Percentiles rank a stretch among this genome's conserved stretches.
These are phyloP conservation scores for Jatropha multifida DNA, from an alignment of 441 rosid species.

Conservation along the genomic window DNA sequence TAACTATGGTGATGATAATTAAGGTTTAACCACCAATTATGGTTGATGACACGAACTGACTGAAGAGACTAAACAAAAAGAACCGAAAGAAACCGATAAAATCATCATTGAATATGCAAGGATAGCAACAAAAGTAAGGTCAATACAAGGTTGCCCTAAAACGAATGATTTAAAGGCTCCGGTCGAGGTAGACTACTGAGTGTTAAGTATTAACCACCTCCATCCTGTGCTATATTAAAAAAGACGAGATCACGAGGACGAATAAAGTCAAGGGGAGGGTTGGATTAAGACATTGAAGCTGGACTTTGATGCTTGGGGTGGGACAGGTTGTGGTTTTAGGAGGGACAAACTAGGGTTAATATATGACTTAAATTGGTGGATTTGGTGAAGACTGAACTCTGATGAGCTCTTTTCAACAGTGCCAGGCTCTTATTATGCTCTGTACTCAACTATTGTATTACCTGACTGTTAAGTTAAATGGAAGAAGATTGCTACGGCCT, in stretches of 20 bases:
- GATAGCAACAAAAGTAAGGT: slow-evolving; percentile 6
- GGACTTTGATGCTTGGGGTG: background rate
- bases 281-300: background rate
- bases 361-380: background rate
- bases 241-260: background rate
- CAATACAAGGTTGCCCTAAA: background rate
- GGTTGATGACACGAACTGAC: slow-evolving; percentile 18
- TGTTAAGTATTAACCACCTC: no score
- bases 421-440: slow-evolving; percentile 2
- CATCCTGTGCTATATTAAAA: background rate
- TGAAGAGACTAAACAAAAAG: slow-evolving; percentile 23
- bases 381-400: background rate
- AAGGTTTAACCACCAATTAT: slow-evolving; percentile 20
- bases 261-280: background rate
- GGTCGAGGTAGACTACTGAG: no score
- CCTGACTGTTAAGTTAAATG: no score
- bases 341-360: background rate
- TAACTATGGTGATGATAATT: background rate
- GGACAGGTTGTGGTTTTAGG: background rate
- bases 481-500: no score
- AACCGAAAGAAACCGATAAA: slow-evolving; percentile 39
- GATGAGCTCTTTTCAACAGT: background rate
- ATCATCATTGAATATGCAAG: slow-evolving; percentile 8
- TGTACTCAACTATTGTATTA: slow-evolving; percentile 2
- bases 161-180: slow-evolving; percentile 9